Evolutionary conservation across 2,329 filamentous ascomycete genomes (phyloP).

Genomic region (Fusarium hostae): DNA sequence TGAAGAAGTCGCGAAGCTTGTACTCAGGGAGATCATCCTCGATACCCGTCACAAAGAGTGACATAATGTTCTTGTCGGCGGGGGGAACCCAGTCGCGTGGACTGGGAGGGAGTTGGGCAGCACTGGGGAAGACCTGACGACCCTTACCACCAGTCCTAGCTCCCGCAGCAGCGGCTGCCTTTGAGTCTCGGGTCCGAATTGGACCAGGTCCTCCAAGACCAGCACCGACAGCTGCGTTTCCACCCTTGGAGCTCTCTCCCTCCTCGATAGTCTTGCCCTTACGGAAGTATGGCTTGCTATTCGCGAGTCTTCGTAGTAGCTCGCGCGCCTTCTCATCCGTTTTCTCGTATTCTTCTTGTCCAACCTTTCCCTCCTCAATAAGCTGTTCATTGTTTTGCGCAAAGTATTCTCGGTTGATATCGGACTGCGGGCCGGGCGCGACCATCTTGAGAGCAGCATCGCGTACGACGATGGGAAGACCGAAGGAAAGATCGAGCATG

Average conservation of each 20-base stretch:
- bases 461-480: constrained; percentile 91
- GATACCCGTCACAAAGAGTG: constrained; percentile 92
- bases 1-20: constrained; percentile 90
- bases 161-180: constrained; percentile 62
- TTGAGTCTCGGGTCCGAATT: constrained; percentile 77
- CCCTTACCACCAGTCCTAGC: constrained; percentile 58
- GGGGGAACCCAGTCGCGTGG: constrained; percentile 90
- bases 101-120: constrained; percentile 79
- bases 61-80: constrained; percentile 85
- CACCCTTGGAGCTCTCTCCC: constrained; percentile 52
- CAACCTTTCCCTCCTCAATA: constrained; percentile 89
- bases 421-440: constrained; percentile 88
- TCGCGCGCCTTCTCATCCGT: constrained; percentile 97
- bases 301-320: constrained; percentile 82
- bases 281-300: constrained; percentile 94
- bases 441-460: constrained; percentile 99
- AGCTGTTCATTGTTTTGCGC: constrained; percentile 97
- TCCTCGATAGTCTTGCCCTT: constrained; percentile 80
- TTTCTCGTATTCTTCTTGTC: constrained; percentile 92
- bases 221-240: constrained; percentile 63
- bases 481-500: constrained; percentile 97
- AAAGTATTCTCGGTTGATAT: constrained; percentile 96
- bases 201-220: constrained; percentile 76
- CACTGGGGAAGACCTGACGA: constrained; percentile 73
- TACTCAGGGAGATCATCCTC: constrained; percentile 96